Conservation (phyloP, 495 filamentous ascomycete genomes). For the Podospora appendiculata region DNA sequence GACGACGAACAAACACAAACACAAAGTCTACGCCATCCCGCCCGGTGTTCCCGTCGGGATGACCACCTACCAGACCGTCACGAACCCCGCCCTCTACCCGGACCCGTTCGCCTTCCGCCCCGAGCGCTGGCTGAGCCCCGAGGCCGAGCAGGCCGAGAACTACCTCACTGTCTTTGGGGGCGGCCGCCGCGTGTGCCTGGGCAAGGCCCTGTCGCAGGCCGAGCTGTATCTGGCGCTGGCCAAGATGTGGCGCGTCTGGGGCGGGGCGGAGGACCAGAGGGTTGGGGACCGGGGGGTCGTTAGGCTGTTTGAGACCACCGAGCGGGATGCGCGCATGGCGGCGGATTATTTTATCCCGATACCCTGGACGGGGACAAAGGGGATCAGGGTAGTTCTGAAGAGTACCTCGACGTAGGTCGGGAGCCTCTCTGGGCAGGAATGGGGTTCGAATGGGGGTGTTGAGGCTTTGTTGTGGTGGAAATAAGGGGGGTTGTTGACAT, state of each 20-base stretch:
- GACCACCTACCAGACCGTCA: slow-evolving; percentile 31
- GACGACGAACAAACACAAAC: neutral
- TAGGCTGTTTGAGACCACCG: slow-evolving; percentile 9
- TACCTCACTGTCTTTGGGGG: slow-evolving; percentile 5
- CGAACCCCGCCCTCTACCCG: slow-evolving; percentile 31
- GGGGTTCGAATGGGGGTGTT: too few relatives aligned
- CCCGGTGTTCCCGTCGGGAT: slow-evolving; percentile 13
- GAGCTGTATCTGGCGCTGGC: slow-evolving; percentile 7
- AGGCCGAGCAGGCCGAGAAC: neutral
- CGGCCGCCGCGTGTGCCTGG: slow-evolving; percentile 3
- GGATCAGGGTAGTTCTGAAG: slow-evolving; percentile 4
- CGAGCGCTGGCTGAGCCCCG: slow-evolving; percentile 33
- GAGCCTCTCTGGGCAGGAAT: too few relatives aligned
- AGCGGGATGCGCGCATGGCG: slow-evolving; percentile 11
- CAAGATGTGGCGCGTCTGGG: slow-evolving; percentile 13
- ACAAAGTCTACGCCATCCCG: slow-evolving; percentile 8
- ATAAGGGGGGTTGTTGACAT: too few relatives aligned
- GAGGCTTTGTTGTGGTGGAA: too few relatives aligned
- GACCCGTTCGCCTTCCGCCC: slow-evolving; percentile 35
- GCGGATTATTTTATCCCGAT: slow-evolving; percentile 18
- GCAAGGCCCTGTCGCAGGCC: slow-evolving; percentile 5
- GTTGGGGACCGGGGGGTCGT: slow-evolving; percentile 4
- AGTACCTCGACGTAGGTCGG: neutral
- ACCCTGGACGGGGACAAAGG: slow-evolving; percentile 8
- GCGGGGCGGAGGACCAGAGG: neutral